Percentiles rank a stretch among this genome's conserved stretches.
Conservation (phyloP, 2,329 filamentous ascomycete genomes). For the Xylaria sp. region DNA sequence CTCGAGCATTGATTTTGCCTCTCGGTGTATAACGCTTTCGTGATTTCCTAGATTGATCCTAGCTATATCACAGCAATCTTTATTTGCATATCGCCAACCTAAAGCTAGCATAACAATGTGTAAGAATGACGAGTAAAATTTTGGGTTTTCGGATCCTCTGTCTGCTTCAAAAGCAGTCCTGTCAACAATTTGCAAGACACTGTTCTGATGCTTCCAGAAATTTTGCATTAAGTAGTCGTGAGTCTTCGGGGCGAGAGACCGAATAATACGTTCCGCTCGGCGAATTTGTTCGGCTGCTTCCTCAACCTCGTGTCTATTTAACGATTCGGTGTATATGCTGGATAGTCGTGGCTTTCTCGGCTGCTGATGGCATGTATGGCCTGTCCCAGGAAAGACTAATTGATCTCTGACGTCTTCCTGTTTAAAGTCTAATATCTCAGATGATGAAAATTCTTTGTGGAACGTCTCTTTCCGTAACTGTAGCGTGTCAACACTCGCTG, state of each 20-base stretch:
- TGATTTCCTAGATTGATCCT: conserved; percentile 36
- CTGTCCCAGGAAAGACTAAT: conserved; percentile 23
- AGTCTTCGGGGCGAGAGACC: conserved; percentile 38
- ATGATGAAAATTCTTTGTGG: conserved; percentile 12
- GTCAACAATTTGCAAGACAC: conserved; percentile 36
- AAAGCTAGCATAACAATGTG: conserved; percentile 37
- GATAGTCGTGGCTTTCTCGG: conserved; percentile 32
- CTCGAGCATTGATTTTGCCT: conserved; percentile 39
- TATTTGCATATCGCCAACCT: conserved; percentile 38
- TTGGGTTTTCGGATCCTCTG: conserved; percentile 36
- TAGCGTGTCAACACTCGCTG: conserved; percentile 4
- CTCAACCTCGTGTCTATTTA: conserved; percentile 21
- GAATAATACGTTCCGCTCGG: conserved; percentile 38
- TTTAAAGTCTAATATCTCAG: conserved; percentile 16
- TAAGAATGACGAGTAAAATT: conserved; percentile 37
- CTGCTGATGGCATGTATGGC: conserved; percentile 25
- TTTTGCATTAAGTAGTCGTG: conserved; percentile 39
- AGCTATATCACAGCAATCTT: conserved; percentile 35
- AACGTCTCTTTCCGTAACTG: conserved; percentile 10
- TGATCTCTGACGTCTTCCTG: conserved; percentile 27
- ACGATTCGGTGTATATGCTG: conserved; percentile 21
- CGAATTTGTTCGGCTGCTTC: conserved; percentile 35
- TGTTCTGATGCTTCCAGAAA: conserved; percentile 39
- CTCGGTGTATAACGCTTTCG: conserved; percentile 36
- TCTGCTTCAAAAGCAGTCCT: conserved; percentile 36